Conservation (phyloP, 2,329 filamentous ascomycete species). For the Gaeumannomyces tritici region DNA sequence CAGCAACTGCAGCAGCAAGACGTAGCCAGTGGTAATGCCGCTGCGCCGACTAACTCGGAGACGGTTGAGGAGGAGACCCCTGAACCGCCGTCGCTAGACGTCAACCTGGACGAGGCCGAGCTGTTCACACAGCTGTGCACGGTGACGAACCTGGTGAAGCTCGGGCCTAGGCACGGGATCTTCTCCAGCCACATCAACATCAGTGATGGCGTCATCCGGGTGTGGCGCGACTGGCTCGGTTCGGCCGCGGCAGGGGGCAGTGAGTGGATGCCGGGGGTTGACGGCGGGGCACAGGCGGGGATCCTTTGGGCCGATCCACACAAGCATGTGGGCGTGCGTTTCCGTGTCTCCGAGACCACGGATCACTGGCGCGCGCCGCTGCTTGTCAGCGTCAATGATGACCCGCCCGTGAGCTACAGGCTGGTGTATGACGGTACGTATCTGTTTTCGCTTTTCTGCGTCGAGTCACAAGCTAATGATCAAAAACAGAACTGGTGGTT, state of each 20-base stretch:
- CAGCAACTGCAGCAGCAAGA: conserved; percentile 8
- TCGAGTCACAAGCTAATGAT: not conserved
- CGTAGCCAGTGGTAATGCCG: conserved; percentile 7
- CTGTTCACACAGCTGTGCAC: conserved; percentile 67
- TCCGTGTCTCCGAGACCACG: conserved; percentile 47
- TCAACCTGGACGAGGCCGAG: conserved; percentile 60
- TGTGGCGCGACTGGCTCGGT: conserved; percentile 68
- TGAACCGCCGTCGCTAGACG: conserved; percentile 43
- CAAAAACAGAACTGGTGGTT: conserved; percentile 54
- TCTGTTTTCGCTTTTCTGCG: not conserved
- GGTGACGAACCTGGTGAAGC: conserved; percentile 57
- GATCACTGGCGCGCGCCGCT: conserved; percentile 36
- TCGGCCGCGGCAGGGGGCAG: conserved; percentile 23
- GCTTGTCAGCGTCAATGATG: conserved; percentile 48
- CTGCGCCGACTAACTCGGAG: conserved; percentile 4
- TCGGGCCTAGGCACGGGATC: conserved; percentile 48
- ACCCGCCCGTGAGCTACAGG: conserved; percentile 58
- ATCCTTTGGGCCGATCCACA: conserved; percentile 61
- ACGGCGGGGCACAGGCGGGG: conserved; percentile 13
- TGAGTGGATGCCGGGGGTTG: conserved; percentile 5
- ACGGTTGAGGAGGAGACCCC: conserved; percentile 9
- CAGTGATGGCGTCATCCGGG: conserved; percentile 56
- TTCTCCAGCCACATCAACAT: conserved; percentile 58
- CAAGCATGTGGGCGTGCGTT: conserved; percentile 57
- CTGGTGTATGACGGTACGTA: conserved; percentile 58